Conservation (phyloP, 306 rosid genomes). For the Dicorynia guianensis region DNA sequence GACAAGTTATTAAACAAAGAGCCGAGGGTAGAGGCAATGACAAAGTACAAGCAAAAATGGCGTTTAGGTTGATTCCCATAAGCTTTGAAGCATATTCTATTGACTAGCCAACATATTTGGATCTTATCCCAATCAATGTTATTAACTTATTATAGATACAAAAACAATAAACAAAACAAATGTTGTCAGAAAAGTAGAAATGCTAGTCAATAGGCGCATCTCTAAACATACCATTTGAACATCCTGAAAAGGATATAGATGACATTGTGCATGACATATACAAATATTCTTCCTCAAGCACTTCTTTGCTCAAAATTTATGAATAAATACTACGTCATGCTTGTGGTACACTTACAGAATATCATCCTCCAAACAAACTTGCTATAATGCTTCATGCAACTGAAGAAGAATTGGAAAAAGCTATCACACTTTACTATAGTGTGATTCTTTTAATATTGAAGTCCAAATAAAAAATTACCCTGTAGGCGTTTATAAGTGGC, state of each 20-base stretch:
- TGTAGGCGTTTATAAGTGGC: not conserved
- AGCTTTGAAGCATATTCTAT: not conserved
- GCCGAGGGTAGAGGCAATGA: too few relatives aligned
- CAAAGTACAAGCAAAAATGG: too few relatives aligned
- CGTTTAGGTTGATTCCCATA: not conserved
- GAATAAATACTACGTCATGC: conserved; percentile 8
- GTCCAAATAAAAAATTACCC: conserved; percentile 8
- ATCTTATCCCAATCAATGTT: not conserved
- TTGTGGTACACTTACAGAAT: too few relatives aligned
- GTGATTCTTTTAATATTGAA: not conserved
- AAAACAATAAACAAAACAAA: not conserved
- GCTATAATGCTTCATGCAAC: not conserved
- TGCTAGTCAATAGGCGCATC: not conserved
- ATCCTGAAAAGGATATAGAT: not conserved
- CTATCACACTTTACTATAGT: not conserved
- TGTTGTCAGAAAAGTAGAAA: not conserved
- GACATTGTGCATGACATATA: not conserved
- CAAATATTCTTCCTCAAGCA: not conserved
- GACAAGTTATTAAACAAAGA: too few relatives aligned
- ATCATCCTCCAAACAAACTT: not conserved
- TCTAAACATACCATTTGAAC: not conserved
- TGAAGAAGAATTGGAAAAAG: too few relatives aligned
- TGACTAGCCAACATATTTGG: conserved; percentile 1
- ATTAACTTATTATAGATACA: not conserved
- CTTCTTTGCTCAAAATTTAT: not conserved